A percentile compares a stretch with the other conserved stretches of the same genome.
phyloP scores from a whole-genome alignment of 345 rosid species.

The Bretschneidera sinensis region DNA sequence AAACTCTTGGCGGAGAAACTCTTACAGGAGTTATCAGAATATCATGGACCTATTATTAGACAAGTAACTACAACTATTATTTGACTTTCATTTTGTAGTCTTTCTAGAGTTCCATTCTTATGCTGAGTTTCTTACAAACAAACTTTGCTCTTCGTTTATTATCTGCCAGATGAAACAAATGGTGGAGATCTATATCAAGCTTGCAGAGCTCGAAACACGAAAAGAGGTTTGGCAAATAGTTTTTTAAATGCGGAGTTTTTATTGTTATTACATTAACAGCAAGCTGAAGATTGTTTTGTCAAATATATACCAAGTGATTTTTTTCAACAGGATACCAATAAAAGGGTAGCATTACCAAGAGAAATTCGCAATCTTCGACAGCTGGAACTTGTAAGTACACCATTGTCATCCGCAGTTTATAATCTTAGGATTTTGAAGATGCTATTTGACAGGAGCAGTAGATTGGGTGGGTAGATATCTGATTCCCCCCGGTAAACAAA shows the following conservation, averaged over 20 bases:
- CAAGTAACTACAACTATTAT: conserved; percentile 43
- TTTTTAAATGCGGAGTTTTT: background rate
- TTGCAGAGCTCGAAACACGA: conserved; percentile 91
- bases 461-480: too few species aligned
- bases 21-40: conserved; percentile 55
- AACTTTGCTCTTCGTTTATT: background rate
- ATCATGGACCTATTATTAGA: conserved; percentile 71
- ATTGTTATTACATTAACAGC: conserved; percentile 4
- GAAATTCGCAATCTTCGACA: conserved; percentile 78
- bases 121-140: conserved; percentile 5
- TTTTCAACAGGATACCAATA: conserved; percentile 64
- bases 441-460: too few species aligned
- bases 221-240: conserved; percentile 65
- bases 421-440: background rate
- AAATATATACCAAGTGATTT: conserved; percentile 15
- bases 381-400: conserved; percentile 74
- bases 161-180: conserved; percentile 76
- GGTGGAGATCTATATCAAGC: conserved; percentile 94
- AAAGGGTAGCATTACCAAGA: conserved; percentile 64
- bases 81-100: conserved; percentile 11
- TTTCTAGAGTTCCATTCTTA: background rate
- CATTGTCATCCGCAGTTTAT: conserved; percentile 1
- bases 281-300: conserved; percentile 10
- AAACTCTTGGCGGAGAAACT: conserved; percentile 84
- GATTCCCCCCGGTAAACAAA: too few species aligned